Evolutionary conservation across 2,329 filamentous ascomycete species (phyloP), one percentile per base, ranked within the genome.

Genomic region (Atkinsonella hypoxylon): DNA sequence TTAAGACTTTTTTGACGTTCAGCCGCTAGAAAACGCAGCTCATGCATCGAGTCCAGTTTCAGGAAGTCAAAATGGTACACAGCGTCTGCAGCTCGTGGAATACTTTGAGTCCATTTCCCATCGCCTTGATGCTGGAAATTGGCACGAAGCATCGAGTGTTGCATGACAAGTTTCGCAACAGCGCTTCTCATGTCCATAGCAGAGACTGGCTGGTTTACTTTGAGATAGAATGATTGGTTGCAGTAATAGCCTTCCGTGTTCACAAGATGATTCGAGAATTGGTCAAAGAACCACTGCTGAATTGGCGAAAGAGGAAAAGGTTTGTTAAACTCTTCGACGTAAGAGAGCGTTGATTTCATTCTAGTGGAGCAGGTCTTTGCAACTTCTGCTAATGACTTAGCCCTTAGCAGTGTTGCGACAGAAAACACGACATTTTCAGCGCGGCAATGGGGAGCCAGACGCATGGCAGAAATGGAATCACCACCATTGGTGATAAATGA

Each of bases 381-480:
- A 5, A 50, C 22, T 8, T 50, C 48, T 8, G 48, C 42, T 38
- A 50, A 32, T 3, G 48, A 45, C 13, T 30, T 50, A 4, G 42
- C 42, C 48, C 32, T 45, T 2, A 50, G 42, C 18, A 50, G 39
- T 11, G 34, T 45, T 11, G 48, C 42, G 31, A 70, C 64, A 0
- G 63, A 61, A 10, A 69, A 53, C 30, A 53, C 48, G 1, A 69
- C 52, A 1, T 59, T 59, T 2, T 60, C 58, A 7, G 61, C 58
- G 9, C 64, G 62, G 38, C 64, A 67, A 3, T 62, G 58, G 12
- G 75, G 70, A 5, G 64, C 62, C 12, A 72, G 59, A 10, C 65
- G 62, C 60, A 74, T 74, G 2, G 71, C 70, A 1, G 59, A 58
- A 32, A 74, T 71, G 13, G 70, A 73, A 46, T 74, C 70, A 1